phyloP scores from a whole-genome alignment of 75 land plant species.

The Azolla pinnata region DNA sequence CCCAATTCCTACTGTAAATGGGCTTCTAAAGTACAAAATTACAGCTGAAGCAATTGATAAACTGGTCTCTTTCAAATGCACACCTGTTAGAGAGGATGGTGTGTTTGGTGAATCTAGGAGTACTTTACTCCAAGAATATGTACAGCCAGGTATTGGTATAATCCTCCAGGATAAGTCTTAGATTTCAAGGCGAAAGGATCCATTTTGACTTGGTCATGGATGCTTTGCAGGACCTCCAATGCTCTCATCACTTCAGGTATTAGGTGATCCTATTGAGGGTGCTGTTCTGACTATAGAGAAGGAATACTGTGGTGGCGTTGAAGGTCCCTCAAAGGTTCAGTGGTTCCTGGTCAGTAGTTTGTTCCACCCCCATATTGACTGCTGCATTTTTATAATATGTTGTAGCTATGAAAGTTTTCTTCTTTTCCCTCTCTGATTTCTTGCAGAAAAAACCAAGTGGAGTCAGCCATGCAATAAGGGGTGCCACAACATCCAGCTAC shows the following conservation, averaged over 20 bases:
- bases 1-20: slow-evolving; percentile 45
- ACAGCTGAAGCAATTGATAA: slow-evolving; percentile 68
- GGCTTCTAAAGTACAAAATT: slow-evolving; percentile 72
- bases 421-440: background rate
- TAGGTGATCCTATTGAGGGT: slow-evolving; percentile 65
- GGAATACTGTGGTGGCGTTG: slow-evolving; percentile 92
- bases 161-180: too few relatives aligned
- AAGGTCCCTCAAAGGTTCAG: slow-evolving; percentile 69
- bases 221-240: slow-evolving; percentile 50
- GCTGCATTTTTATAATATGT: background rate
- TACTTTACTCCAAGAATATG: slow-evolving; percentile 48
- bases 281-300: slow-evolving; percentile 50
- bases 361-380: background rate
- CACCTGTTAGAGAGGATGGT: slow-evolving; percentile 79
- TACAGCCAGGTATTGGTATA: slow-evolving; percentile 68
- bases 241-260: slow-evolving; percentile 52
- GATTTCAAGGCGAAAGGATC: too few relatives aligned
- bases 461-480: slow-evolving; percentile 51
- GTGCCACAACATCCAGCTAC: slow-evolving; percentile 46
- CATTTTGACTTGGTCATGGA: too few relatives aligned
- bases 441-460: slow-evolving; percentile 65
- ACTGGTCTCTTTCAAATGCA: slow-evolving; percentile 73
- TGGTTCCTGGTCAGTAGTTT: slow-evolving; percentile 63
- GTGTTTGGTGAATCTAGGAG: slow-evolving; percentile 60
- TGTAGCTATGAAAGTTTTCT: background rate